Evolutionary conservation across 129 eudicot genomes (phyloP).

Genomic region (Artemisia tridentata): DNA sequence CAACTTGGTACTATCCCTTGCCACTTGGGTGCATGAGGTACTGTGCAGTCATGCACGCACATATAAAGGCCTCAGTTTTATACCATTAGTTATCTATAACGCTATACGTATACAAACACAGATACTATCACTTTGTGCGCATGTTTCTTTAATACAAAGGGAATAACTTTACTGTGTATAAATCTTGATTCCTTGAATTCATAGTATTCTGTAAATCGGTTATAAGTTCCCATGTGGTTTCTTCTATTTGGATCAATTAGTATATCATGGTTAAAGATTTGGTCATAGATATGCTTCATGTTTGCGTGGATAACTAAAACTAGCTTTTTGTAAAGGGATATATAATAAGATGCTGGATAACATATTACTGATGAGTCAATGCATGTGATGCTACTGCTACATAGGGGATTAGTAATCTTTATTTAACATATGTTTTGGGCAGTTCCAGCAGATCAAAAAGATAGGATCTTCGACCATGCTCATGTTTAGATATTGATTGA

Average conservation of each 20-base stretch:
- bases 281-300: conserved; percentile 11
- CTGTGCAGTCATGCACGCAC: conserved; percentile 30
- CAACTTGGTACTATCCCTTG: conserved; percentile 26
- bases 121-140: too few relatives aligned
- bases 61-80: conserved; percentile 7
- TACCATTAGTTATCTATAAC: background rate
- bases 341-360: conserved; percentile 20
- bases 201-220: too few relatives aligned
- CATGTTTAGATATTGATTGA: conserved; percentile 26
- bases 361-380: conserved; percentile 7
- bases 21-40: conserved; percentile 22
- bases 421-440: background rate
- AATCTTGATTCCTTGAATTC: too few relatives aligned
- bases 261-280: background rate
- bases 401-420: conserved; percentile 1
- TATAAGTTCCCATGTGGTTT: too few relatives aligned
- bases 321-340: conserved; percentile 24
- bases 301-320: conserved; percentile 19
- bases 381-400: conserved; percentile 1
- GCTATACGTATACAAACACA: background rate
- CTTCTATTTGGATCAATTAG: too few relatives aligned
- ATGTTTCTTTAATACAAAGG: too few relatives aligned
- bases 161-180: too few relatives aligned
- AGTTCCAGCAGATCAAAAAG: conserved; percentile 4
- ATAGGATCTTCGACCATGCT: conserved; percentile 23